These are phyloP conservation scores for Saccharomyces hybrid DNA, from an alignment of 1,139 yeast genomes.

Conservation along the genomic window DNA sequence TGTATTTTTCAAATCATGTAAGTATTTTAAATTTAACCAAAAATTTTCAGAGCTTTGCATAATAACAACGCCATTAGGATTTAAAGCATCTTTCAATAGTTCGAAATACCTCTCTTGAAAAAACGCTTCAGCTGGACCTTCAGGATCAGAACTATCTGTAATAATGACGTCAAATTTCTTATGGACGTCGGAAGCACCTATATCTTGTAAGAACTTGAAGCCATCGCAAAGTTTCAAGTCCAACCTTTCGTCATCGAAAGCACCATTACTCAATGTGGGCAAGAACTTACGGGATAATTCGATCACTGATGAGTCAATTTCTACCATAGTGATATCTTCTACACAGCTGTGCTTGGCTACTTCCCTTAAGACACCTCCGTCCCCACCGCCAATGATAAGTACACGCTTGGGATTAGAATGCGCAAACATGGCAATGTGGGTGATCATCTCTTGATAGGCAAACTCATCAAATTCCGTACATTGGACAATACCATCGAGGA, in stretches of 20 bases:
- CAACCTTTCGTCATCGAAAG: constrained; percentile 64
- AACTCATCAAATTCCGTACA: constrained; percentile 92
- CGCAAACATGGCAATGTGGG: constrained; percentile 79
- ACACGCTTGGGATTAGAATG: constrained; percentile 85
- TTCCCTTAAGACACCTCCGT: constrained; percentile 91
- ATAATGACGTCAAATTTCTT: constrained; percentile 73
- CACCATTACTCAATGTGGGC: constrained; percentile 65
- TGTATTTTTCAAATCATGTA: constrained; percentile 50
- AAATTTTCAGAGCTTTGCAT: constrained; percentile 90
- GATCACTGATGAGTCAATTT: constrained; percentile 84
- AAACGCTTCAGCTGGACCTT: constrained; percentile 94
- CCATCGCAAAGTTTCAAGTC: constrained; percentile 80
- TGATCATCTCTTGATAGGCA: constrained; percentile 90
- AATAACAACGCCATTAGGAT: constrained; percentile 69
- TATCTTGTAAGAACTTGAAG: constrained; percentile 59
- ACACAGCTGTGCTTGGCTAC: constrained; percentile 73
- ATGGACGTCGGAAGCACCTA: constrained; percentile 32
- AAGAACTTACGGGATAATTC: constrained; percentile 64
- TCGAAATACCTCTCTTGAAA: constrained; percentile 79
- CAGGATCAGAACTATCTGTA: constrained; percentile 95
- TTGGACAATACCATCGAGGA: constrained; percentile 83
- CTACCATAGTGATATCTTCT: constrained; percentile 71
- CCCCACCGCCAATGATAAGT: constrained; percentile 91
- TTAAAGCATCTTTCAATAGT: constrained; percentile 59
- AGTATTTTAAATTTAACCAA: constrained; percentile 74